Evolutionary conservation across 305 asterid species (phyloP).

Genomic region (Withania somnifera): DNA sequence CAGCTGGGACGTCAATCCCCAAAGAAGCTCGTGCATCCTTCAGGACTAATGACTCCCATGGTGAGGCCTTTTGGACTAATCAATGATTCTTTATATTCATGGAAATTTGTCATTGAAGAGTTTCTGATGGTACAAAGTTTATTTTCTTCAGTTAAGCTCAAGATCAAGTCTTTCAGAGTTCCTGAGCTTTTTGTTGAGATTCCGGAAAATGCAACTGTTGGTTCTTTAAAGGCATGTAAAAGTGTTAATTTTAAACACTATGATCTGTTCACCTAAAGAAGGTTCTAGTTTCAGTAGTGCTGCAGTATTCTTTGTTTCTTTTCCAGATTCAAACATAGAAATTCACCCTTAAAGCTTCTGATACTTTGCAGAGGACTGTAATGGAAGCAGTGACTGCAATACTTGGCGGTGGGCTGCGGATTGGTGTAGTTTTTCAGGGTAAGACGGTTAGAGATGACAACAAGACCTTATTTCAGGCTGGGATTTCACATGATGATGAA

Average conservation of each 20-base stretch:
- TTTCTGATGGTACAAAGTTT: slow-evolving; percentile 20
- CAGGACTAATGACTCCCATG: slow-evolving; percentile 51
- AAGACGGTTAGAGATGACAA: slow-evolving; percentile 66
- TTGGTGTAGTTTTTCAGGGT: slow-evolving; percentile 66
- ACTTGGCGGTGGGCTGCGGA: slow-evolving; percentile 55
- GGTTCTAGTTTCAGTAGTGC: neutral
- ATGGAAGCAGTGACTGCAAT: slow-evolving; percentile 67
- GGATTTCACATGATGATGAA: slow-evolving; percentile 45
- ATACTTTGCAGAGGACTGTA: slow-evolving; percentile 45
- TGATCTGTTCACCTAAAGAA: neutral
- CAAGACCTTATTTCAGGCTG: slow-evolving; percentile 57
- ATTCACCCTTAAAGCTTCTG: neutral
- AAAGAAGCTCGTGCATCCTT: slow-evolving; percentile 36
- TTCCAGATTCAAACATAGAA: neutral
- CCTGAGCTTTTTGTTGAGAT: slow-evolving; percentile 87
- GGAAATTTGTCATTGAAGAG: neutral
- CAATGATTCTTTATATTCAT: neutral
- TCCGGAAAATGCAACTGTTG: slow-evolving; percentile 86
- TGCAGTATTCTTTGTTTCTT: neutral
- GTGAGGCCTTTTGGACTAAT: slow-evolving; percentile 22
- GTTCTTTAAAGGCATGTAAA: slow-evolving; percentile 66
- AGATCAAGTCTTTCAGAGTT: slow-evolving; percentile 88
- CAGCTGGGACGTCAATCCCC: slow-evolving; percentile 22
- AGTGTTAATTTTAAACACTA: neutral
- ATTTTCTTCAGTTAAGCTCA: slow-evolving; percentile 63